These are phyloP conservation scores for Macrolepiota fuliginosa DNA, from an alignment of 768 basidiomycete species.

Conservation along the genomic window DNA sequence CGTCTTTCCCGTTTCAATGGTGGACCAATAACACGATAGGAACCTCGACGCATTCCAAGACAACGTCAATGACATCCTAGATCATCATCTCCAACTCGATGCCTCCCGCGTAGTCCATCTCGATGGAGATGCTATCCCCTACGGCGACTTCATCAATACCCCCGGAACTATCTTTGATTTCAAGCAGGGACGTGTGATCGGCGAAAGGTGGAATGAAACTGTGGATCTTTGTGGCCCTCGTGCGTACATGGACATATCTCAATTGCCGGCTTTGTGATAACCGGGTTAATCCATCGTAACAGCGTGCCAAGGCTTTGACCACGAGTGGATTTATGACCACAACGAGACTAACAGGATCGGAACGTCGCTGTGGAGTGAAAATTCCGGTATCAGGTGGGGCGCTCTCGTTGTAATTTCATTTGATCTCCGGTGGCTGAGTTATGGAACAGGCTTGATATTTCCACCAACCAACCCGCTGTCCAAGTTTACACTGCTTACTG, in stretches of 20 bases:
- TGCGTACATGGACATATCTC: slow-evolving; percentile 12
- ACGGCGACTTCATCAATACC: slow-evolving; percentile 30
- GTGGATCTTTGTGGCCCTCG: slow-evolving; percentile 26
- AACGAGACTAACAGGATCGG: slow-evolving; percentile 23
- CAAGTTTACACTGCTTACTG: slow-evolving; percentile 49
- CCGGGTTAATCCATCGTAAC: neutral
- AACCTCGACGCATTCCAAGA: slow-evolving; percentile 53
- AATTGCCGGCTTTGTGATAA: neutral
- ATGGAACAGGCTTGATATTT: slow-evolving; percentile 40
- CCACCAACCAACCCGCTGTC: slow-evolving; percentile 48
- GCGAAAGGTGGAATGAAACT: slow-evolving; percentile 32
- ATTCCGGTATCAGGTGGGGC: slow-evolving; percentile 46
- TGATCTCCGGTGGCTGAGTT: neutral
- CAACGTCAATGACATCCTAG: slow-evolving; percentile 31
- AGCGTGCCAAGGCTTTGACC: slow-evolving; percentile 50
- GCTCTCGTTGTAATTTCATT: neutral
- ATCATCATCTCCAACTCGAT: slow-evolving; percentile 28
- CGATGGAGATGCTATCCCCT: slow-evolving; percentile 36
- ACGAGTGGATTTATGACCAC: slow-evolving; percentile 48
- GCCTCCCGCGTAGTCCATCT: slow-evolving; percentile 35
- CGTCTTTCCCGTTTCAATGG: neutral
- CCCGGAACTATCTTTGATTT: slow-evolving; percentile 40
- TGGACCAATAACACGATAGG: slow-evolving; percentile 22
- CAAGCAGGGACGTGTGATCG: slow-evolving; percentile 27
- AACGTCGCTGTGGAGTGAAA: slow-evolving; percentile 43